Evolutionary conservation across 108 stramenopile genomes (phyloP).

Genomic region (Nitzschia sp.): DNA sequence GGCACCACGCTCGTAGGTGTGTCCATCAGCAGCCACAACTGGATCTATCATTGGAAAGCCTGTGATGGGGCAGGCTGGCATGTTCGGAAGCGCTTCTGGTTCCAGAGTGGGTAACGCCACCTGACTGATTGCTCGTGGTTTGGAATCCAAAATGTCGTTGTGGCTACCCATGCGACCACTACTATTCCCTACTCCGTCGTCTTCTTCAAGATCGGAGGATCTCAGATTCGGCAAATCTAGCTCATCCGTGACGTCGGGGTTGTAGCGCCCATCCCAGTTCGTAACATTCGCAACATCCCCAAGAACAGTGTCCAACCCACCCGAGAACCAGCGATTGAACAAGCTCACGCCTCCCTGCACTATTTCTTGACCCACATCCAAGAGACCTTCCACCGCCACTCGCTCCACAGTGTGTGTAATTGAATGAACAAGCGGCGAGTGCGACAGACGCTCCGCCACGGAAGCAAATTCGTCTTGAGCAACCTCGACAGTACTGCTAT

Average conservation of each 20-base stretch:
- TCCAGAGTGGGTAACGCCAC: neutral
- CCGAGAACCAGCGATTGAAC: conserved; percentile 69
- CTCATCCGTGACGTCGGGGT: conserved; percentile 24
- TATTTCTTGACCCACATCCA: conserved; percentile 53
- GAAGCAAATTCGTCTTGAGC: conserved; percentile 61
- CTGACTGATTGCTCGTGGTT: neutral
- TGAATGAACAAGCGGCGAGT: conserved; percentile 64
- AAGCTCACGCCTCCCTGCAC: conserved; percentile 45
- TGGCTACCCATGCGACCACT: neutral
- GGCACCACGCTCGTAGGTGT: conserved; percentile 92
- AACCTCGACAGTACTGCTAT: conserved; percentile 55
- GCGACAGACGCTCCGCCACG: conserved; percentile 58
- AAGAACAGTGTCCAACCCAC: conserved; percentile 60
- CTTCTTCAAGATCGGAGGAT: conserved; percentile 31
- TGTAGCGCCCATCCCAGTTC: conserved; percentile 80
- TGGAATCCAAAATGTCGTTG: conserved; percentile 7
- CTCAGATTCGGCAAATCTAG: conserved; percentile 16
- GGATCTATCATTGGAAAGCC: conserved; percentile 89
- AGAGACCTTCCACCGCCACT: conserved; percentile 70
- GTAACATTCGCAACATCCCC: conserved; percentile 66
- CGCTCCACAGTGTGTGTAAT: conserved; percentile 52
- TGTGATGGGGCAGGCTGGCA: conserved; percentile 93
- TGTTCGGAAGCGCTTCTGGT: conserved; percentile 60
- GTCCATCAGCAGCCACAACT: conserved; percentile 84
- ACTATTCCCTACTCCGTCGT: conserved; percentile 1